phyloP scores from a whole-genome alignment of 805 yeast genomes.

The Sugiyamaella chiloensis region DNA sequence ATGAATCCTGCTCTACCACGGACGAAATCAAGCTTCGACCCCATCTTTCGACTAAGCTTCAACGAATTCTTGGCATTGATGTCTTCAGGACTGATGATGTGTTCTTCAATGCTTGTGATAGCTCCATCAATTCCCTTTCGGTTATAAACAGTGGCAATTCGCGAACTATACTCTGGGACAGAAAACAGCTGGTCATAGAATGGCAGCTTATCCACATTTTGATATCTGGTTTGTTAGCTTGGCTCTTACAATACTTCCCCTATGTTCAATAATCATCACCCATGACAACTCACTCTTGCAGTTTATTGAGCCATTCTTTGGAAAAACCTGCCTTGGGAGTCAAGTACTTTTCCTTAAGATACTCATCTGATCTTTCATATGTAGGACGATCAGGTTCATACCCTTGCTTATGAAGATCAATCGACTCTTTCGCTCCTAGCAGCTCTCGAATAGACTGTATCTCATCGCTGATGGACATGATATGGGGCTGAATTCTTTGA shows the following conservation, averaged over 20 bases:
- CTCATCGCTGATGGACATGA: too few relatives aligned
- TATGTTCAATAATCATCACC: neutral
- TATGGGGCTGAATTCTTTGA: too few relatives aligned
- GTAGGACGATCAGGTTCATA: neutral
- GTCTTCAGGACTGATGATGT: slow-evolving; percentile 42
- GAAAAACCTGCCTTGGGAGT: slow-evolving; percentile 61
- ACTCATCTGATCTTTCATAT: slow-evolving; percentile 13
- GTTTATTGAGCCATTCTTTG: slow-evolving; percentile 66
- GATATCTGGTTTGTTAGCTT: too few relatives aligned
- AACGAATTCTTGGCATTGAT: slow-evolving; percentile 68
- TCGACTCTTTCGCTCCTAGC: neutral
- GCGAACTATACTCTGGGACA: slow-evolving; percentile 57
- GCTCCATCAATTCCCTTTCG: slow-evolving; percentile 74
- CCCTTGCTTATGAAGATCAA: neutral
- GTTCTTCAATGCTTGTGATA: slow-evolving; percentile 62
- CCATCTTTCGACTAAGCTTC: slow-evolving; percentile 65
- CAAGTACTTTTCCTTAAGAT: slow-evolving; percentile 45
- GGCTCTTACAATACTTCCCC: neutral
- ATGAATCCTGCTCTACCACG: slow-evolving; percentile 69
- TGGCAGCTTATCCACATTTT: slow-evolving; percentile 30
- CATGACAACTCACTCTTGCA: slow-evolving; percentile 46
- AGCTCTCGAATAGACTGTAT: neutral
- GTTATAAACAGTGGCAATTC: slow-evolving; percentile 64
- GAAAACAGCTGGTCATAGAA: slow-evolving; percentile 49
- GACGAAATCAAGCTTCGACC: slow-evolving; percentile 57